Conservation (phyloP, 2,329 filamentous ascomycete species). For the Curvularia sp. region DNA sequence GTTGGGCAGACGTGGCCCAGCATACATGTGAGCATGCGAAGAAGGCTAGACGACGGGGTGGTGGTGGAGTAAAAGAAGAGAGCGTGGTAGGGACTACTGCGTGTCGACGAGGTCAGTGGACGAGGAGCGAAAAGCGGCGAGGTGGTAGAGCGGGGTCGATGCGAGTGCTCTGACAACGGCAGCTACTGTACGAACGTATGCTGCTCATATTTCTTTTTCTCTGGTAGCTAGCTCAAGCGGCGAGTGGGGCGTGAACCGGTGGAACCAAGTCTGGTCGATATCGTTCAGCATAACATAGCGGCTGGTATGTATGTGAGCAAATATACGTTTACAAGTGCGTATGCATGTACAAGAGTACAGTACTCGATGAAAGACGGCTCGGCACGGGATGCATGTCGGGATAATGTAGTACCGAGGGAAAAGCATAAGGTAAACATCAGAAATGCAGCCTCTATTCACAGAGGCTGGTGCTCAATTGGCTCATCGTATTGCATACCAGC, state of each 20-base stretch:
- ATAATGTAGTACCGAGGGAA: neutral
- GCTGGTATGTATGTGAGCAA: neutral
- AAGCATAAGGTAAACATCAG: neutral
- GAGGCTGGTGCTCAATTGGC: conserved; percentile 4
- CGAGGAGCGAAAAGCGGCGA: neutral
- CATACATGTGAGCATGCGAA: conserved; percentile 23
- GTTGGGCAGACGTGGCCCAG: conserved; percentile 32
- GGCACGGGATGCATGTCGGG: conserved; percentile 3
- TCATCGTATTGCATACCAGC: conserved; percentile 7
- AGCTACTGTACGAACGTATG: neutral
- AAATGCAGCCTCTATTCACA: conserved; percentile 1
- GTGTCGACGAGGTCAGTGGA: neutral
- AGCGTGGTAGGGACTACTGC: neutral
- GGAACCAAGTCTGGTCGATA: neutral
- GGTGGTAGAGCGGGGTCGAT: neutral
- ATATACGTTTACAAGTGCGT: neutral
- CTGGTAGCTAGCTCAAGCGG: neutral
- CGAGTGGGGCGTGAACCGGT: neutral
- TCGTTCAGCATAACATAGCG: neutral
- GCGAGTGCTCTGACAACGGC: neutral
- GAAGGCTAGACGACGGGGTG: too few species aligned
- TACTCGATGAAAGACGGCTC: neutral
- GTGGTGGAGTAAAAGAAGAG: too few species aligned
- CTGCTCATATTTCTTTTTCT: neutral
- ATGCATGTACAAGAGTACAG: too few species aligned